Base-by-base conservation (phyloP, 441 rosid species). In the Gossypium davidsonii region DNA sequence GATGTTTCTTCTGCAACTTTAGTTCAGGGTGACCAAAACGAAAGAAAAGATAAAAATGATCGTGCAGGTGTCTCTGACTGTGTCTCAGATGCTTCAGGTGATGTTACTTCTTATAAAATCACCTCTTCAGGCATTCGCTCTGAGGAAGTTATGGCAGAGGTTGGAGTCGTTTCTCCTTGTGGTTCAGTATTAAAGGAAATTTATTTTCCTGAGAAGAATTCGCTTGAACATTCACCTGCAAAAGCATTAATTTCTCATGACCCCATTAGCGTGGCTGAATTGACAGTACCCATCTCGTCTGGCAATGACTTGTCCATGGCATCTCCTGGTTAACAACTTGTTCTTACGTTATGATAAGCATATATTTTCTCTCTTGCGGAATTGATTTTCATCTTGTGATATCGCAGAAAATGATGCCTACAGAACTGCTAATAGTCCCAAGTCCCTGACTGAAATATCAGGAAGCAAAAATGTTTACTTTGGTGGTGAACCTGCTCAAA, bases 261-360 rank as follows among this genome's bases (percentile, higher is more conserved):
- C 55, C 25, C 68, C 55, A 71, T 59, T 66, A 44, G 69, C 72
- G 58, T 34, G 9, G 55, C 65, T 83, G 73, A 63, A 51, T 18
- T 8, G 59, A 67, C 23, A 52, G 69, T 28, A 51, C 21, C 68
- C 5, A 23, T 68, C 59, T 64, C 74, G 51, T 82, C 78, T 71
- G 74, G 79, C 71, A 74, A 69, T 84, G 78, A 66, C 31, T 59
- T 70, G 51, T 61, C 80, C 14, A 6, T 67, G 67, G 79, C 75
- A 63, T 78, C 77, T 70, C 20, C 58, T 61, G 90, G 90, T 91
- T 78, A 53, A 84, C 83, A 74, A 71, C 76, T 70, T 56, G n/a
- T 18, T 37, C 46, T 67, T 57, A 28, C 78, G 1, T 67, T 26
- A 62, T 65, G 15, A 56, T 20, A 39, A 39, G 49, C 72, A 69